These are phyloP conservation scores for Coemansia sp. DNA, from an alignment of 192 early-diverging fungal genomes.

Conservation along the genomic window DNA sequence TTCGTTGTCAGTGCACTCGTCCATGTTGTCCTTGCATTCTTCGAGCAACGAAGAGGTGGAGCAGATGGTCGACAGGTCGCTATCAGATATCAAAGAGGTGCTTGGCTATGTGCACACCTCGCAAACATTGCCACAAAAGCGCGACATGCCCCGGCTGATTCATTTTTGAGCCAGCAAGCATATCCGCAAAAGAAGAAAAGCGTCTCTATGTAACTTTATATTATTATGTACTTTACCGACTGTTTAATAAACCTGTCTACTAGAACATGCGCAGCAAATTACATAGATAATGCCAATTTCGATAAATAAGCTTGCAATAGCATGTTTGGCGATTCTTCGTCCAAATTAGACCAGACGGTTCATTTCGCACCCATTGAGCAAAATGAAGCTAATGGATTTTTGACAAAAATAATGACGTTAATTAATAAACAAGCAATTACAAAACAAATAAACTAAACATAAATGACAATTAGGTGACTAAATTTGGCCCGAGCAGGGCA, in stretches of 20 bases:
- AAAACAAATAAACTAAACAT: neutral
- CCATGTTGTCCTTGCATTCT: slow-evolving; percentile 2
- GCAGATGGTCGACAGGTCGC: slow-evolving; percentile 10
- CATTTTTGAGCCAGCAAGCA: slow-evolving; percentile 24
- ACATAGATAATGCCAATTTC: neutral
- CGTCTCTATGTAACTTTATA: slow-evolving; percentile 2
- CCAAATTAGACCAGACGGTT: neutral
- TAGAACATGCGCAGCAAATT: slow-evolving; percentile 8
- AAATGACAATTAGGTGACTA: neutral
- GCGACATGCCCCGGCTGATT: slow-evolving; percentile 41
- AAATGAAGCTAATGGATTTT: neutral
- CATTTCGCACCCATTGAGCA: neutral
- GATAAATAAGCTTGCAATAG: neutral
- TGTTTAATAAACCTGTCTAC: slow-evolving; percentile 14
- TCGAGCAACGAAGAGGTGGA: slow-evolving; percentile 12
- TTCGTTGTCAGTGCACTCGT: slow-evolving; percentile 9
- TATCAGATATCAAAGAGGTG: slow-evolving; percentile 46
- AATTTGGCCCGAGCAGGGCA: slow-evolving; percentile 11
- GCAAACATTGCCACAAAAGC: slow-evolving; percentile 25
- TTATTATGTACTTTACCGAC: slow-evolving; percentile 13
- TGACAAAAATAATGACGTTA: neutral
- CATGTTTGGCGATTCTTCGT: neutral
- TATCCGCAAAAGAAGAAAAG: too few species aligned
- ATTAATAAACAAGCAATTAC: neutral
- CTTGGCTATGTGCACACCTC: slow-evolving; percentile 39